A percentile compares a stretch with the other conserved stretches of the same genome.
These are phyloP conservation scores for Yarrowia osloensis DNA, from an alignment of 805 yeast genomes.

Conservation along the genomic window DNA sequence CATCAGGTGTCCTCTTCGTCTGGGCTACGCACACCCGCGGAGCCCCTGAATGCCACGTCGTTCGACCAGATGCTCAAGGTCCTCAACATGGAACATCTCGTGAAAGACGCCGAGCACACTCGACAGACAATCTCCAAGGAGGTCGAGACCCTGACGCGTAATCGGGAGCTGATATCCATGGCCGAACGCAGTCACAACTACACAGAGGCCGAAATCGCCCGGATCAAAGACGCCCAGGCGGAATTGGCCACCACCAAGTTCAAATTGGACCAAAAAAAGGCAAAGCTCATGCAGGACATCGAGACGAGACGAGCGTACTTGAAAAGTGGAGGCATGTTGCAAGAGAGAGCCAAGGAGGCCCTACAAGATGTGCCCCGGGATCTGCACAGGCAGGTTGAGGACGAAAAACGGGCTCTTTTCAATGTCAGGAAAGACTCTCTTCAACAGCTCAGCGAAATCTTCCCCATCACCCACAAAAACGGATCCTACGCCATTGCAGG, in stretches of 20 bases:
- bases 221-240: background rate
- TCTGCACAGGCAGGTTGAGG: background rate
- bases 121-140: background rate
- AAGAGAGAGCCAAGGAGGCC: background rate
- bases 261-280: conserved; percentile 1
- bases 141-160: conserved; percentile 7
- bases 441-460: background rate
- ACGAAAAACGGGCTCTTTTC: background rate
- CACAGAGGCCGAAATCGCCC: conserved; percentile 3
- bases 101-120: conserved; percentile 11
- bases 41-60: conserved; percentile 6
- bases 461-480: background rate
- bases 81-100: conserved; percentile 24
- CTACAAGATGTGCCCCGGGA: background rate
- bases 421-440: background rate
- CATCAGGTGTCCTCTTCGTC: conserved; percentile 13
- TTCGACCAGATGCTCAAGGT: conserved; percentile 24
- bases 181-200: background rate
- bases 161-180: background rate
- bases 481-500: conserved; percentile 12
- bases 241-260: conserved; percentile 9
- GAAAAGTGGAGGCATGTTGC: conserved; percentile 14
- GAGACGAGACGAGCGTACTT: conserved; percentile 7
- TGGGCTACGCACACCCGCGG: conserved; percentile 19
- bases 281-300: conserved; percentile 1